A percentile compares a stretch with the other conserved stretches of the same genome.
These are phyloP conservation scores for Cucumis melo DNA, from an alignment of 306 rosid genomes.

Conservation along the genomic window DNA sequence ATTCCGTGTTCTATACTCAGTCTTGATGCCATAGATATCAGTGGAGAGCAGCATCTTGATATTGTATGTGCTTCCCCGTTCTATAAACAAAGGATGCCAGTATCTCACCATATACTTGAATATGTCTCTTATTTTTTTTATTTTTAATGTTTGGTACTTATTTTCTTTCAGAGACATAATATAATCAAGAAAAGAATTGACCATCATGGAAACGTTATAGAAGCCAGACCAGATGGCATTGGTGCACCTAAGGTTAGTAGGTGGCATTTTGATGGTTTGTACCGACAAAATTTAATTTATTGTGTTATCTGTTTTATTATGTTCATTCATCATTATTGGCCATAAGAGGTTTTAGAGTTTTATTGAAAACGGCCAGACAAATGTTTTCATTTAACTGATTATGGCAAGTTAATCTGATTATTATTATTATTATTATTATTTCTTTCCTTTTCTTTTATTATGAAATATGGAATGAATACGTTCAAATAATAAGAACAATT, in stretches of 20 bases:
- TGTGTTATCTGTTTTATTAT: not conserved
- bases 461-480: not conserved
- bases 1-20: slow-evolving; percentile 83
- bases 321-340: not conserved
- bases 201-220: slow-evolving; percentile 51
- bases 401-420: not conserved
- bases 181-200: slow-evolving; percentile 73
- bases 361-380: not conserved
- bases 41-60: slow-evolving; percentile 87
- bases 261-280: slow-evolving; percentile 4
- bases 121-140: not conserved
- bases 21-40: slow-evolving; percentile 75
- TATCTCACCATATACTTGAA: not conserved
- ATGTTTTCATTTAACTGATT: not conserved
- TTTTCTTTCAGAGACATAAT: slow-evolving; percentile 60
- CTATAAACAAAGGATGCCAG: not conserved
- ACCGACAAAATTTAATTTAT: not conserved
- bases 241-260: slow-evolving; percentile 85
- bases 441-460: too few species aligned
- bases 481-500: not conserved
- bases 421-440: too few species aligned
- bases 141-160: not conserved
- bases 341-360: not conserved
- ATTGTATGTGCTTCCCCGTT: slow-evolving; percentile 35
- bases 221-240: slow-evolving; percentile 61